phyloP scores from a whole-genome alignment of 2,329 filamentous ascomycete species.

The Paracorniculantispora psalliotae region DNA sequence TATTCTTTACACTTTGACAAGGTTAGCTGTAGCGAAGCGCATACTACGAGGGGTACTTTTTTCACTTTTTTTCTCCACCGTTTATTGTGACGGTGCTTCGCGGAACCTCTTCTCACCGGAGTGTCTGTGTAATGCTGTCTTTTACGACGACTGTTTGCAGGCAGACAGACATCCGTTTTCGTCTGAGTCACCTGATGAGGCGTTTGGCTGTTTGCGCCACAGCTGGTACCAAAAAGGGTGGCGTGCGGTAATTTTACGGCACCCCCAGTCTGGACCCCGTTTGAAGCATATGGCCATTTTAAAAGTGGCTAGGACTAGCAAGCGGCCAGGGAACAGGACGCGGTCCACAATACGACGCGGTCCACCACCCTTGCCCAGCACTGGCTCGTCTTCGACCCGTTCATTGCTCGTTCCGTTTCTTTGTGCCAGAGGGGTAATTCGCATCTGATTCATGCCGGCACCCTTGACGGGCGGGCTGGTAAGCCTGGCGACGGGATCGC shows the following conservation, averaged over 20 bases:
- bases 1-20: neutral
- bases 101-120: neutral
- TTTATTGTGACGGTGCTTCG: neutral
- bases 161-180: constrained; percentile 6
- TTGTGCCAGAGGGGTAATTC: neutral
- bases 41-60: neutral
- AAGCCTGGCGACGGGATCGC: neutral
- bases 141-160: constrained; percentile 9
- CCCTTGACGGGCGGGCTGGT: neutral
- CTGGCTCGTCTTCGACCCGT: neutral
- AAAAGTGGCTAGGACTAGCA: constrained; percentile 6
- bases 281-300: constrained; percentile 6
- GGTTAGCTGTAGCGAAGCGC: neutral
- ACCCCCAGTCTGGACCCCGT: constrained; percentile 10
- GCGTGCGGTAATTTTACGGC: constrained; percentile 14
- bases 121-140: neutral
- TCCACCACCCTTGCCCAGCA: neutral
- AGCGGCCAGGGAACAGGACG: neutral
- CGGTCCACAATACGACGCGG: constrained; percentile 9
- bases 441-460: neutral
- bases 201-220: constrained; percentile 13
- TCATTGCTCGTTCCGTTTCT: neutral
- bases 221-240: constrained; percentile 4
- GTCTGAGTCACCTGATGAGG: constrained; percentile 9
- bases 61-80: neutral